Conservation (phyloP, 83 land plant genomes). For the Thuja plicata region DNA sequence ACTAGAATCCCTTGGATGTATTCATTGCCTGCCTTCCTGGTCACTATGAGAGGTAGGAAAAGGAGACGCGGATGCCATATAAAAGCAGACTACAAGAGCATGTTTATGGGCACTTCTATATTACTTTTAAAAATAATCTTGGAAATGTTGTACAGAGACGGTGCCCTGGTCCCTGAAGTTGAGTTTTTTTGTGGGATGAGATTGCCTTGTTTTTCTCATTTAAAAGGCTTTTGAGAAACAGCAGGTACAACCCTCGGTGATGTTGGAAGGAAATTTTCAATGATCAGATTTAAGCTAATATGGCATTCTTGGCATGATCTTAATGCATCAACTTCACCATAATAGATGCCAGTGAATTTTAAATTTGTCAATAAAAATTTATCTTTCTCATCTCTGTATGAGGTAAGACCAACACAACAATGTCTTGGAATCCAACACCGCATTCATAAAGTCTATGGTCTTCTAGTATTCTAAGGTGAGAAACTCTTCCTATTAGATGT, state of each 20-base stretch:
- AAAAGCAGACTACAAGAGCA: background rate
- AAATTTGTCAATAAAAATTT: too few relatives aligned
- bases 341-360: background rate
- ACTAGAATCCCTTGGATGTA: background rate
- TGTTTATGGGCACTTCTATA: background rate
- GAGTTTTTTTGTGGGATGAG: background rate
- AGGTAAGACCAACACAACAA: background rate
- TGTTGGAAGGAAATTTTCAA: background rate
- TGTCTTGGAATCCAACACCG: background rate
- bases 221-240: too few relatives aligned
- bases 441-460: background rate
- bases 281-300: background rate
- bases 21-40: background rate
- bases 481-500: background rate
- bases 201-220: background rate
- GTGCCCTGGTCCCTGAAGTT: background rate
- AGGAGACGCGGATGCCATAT: background rate
- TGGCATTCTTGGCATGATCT: background rate
- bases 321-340: background rate
- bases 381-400: background rate
- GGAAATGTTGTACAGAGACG: background rate
- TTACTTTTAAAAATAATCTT: background rate
- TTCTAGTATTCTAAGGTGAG: too few relatives aligned
- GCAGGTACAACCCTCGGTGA: background rate
- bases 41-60: background rate